phyloP scores from a whole-genome alignment of 164 flowering plant genomes.

The Stephania yunnanensis region DNA sequence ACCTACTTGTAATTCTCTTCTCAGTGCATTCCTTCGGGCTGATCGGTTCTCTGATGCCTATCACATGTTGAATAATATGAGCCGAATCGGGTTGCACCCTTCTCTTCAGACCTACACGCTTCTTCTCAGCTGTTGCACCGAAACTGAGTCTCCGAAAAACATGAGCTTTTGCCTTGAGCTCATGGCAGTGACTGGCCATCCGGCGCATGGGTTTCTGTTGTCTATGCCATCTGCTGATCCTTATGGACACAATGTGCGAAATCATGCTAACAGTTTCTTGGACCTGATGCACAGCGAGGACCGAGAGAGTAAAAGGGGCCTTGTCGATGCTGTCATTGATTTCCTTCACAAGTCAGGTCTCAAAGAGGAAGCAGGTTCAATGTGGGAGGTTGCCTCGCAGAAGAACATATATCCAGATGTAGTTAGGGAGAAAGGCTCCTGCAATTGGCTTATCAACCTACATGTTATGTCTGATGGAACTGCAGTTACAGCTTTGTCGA shows the following conservation, averaged over 20 bases:
- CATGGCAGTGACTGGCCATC: conserved; percentile 79
- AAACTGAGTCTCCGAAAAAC: conserved; percentile 46
- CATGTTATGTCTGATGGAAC: conserved; percentile 99
- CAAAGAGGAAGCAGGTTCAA: conserved; percentile 92
- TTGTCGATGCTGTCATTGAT: conserved; percentile 89
- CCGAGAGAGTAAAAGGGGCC: conserved; percentile 89
- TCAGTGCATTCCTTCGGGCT: conserved; percentile 81
- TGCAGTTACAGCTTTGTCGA: conserved; percentile 82
- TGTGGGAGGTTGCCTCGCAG: conserved; percentile 95
- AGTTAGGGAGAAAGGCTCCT: conserved; percentile 63
- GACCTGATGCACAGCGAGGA: conserved; percentile 89
- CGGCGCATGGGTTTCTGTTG: conserved; percentile 69
- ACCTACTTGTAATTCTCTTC: conserved; percentile 92
- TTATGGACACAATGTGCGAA: conserved; percentile 84
- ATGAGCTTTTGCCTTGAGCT: conserved; percentile 71
- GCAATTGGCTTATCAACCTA: conserved; percentile 92
- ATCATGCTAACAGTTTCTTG: conserved; percentile 59
- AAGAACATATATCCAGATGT: conserved; percentile 91
- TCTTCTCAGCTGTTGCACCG: conserved; percentile 88
- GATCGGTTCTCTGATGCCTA: conserved; percentile 66
- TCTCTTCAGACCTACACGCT: conserved; percentile 87
- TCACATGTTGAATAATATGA: conserved; percentile 63
- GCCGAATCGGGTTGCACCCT: conserved; percentile 62
- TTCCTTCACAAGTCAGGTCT: conserved; percentile 91
- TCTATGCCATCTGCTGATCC: conserved; percentile 82